Conservation (phyloP, 2,329 filamentous ascomycete species). For the Aspergillus candidus region DNA sequence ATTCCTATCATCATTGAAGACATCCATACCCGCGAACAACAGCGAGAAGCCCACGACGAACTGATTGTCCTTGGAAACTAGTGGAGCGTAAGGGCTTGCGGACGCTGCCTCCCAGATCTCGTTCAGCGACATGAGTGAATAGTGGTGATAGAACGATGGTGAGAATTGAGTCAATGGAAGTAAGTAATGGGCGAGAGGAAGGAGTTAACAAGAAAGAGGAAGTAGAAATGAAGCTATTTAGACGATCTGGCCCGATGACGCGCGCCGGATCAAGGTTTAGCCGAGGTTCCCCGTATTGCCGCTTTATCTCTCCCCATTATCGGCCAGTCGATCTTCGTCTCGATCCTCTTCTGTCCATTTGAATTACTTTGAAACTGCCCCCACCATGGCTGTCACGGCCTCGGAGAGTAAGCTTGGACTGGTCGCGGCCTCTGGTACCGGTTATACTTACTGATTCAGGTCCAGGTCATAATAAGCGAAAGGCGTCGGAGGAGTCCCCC, state of each 20-base stretch:
- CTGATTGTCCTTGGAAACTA: conserved; percentile 74
- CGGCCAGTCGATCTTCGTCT: too few relatives aligned
- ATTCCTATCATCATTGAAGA: too few relatives aligned
- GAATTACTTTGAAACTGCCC: too few relatives aligned
- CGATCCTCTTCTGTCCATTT: neutral
- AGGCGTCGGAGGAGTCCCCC: conserved; percentile 45
- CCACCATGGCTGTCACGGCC: conserved; percentile 21
- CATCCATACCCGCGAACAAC: conserved; percentile 55
- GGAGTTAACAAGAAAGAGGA: neutral
- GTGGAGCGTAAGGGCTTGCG: conserved; percentile 74
- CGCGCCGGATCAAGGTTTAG: conserved; percentile 15
- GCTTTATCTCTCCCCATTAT: neutral
- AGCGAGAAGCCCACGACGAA: conserved; percentile 75
- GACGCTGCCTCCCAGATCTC: conserved; percentile 92
- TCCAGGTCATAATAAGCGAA: conserved; percentile 38
- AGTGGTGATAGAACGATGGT: conserved; percentile 1
- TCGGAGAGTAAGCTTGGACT: conserved; percentile 28
- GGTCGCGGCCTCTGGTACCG: neutral
- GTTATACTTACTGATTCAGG: conserved; percentile 8
- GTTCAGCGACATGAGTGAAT: conserved; percentile 59
- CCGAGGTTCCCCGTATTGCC: neutral
- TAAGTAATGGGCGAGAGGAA: too few relatives aligned
- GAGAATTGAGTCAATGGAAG: neutral
- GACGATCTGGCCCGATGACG: conserved; percentile 17
- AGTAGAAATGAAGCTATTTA: neutral